Base-by-base conservation (phyloP, 176 grass and related monocot genomes). In the Ananas comosus region DNA sequence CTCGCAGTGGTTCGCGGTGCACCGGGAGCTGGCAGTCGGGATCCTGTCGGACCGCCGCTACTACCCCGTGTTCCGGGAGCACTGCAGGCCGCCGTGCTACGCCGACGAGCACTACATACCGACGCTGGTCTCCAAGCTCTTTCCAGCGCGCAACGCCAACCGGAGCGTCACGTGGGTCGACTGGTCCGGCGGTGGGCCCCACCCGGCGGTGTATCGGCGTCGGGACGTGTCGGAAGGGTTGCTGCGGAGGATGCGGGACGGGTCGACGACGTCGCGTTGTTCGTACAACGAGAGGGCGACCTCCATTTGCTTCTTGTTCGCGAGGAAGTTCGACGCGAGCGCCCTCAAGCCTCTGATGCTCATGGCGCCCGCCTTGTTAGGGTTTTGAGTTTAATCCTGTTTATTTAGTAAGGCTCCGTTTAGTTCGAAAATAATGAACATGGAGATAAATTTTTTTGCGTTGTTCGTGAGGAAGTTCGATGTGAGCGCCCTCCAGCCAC, bases 51-150 rank as follows among this genome's bases (percentile, higher is more conserved):
- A 84, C 53, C 5, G 49, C 48, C 64, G 70, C 49, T 84, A 79
- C 64, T 74, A 73, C 42, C 63, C 61, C 24, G 11, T 78, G 33
- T 78, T 83, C 58, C 68, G 51, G 11, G 68, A 77, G 54, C 66
- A 73, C 47, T 83, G 81, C 63, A 64, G 23, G 68, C 64, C 81
- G 1, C 75, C 64, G 1, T 84, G 81, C 64, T 79, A 79, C 65
- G 53, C 68, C 69, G 75, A 84, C 13, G 81, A 84, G 51, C 75
- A 79, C 70, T 84, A 84, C 70, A 25, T 84, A n/a, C 76, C 81
- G 22, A 84, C 81, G 19, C 25, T 79, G 14, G 49, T 79, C 16
- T 24, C 70, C 72, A 79, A 79, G 63, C 53, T 78, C 16, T 58
- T 53, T 52, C 65, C 64, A 1, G 51, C 16, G 7, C 48, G 48